Evolutionary conservation across 2,329 filamentous ascomycete genomes (phyloP).

Genomic region (Exophiala oligosperma): DNA sequence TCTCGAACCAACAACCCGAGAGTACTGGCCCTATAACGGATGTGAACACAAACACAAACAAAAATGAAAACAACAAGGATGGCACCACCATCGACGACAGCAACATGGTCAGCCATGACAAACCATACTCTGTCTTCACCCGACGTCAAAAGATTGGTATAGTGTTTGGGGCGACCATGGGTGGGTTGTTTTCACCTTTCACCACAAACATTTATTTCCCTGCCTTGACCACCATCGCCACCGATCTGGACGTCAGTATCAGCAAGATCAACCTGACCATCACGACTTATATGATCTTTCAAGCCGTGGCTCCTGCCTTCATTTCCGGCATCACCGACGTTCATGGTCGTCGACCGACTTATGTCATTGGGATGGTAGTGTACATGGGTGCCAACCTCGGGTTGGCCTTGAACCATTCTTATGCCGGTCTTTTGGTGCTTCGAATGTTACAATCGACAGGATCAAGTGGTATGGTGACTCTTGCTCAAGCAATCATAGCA

Average conservation of each 20-base stretch:
- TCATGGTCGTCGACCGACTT: conserved; percentile 50
- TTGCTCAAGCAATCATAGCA: conserved; percentile 41
- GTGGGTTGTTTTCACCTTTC: conserved; percentile 48
- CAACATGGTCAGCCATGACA: background rate
- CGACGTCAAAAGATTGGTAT: conserved; percentile 45
- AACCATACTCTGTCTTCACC: conserved; percentile 14
- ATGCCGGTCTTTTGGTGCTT: conserved; percentile 38
- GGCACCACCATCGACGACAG: too few species aligned
- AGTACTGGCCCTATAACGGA: too few species aligned
- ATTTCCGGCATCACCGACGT: conserved; percentile 52
- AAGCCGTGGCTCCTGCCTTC: conserved; percentile 53
- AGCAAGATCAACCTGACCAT: conserved; percentile 30
- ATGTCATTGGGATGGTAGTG: conserved; percentile 44
- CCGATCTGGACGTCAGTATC: conserved; percentile 32
- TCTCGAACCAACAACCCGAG: too few species aligned
- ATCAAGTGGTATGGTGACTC: conserved; percentile 40
- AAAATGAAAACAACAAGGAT: too few species aligned
- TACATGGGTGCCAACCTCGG: conserved; percentile 45
- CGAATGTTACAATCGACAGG: conserved; percentile 46
- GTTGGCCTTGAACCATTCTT: conserved; percentile 40
- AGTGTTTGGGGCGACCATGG: conserved; percentile 45
- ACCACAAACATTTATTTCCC: conserved; percentile 48
- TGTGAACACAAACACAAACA: too few species aligned
- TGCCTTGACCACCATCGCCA: conserved; percentile 41
- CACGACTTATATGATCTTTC: conserved; percentile 45